Evolutionary conservation across 345 rosid species (phyloP), one percentile per base, ranked within the genome.

Genomic region (Nasturtium officinale): DNA sequence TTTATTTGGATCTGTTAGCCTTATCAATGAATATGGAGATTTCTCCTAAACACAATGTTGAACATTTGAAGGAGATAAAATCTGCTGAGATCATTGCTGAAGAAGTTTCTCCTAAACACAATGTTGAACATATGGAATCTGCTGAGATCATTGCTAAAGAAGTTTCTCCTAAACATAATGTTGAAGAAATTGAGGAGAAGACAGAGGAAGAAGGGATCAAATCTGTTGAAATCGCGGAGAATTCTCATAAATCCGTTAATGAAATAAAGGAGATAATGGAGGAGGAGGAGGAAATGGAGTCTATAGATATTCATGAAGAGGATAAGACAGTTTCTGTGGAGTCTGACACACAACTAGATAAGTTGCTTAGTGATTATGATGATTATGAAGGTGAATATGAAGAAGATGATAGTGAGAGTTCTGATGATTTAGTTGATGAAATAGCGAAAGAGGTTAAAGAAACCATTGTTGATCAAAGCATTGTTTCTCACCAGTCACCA

Each of bases 361-460:
- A 45, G 48, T 6, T 45, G 48, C 3, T n/a, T 45, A 70, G 50
- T 75, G 68, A 57, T 56, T 51, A 61, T 56, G 74, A 40, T 29
- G 77, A 45, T 0, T 45, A 43, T 58, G 57, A 67, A 69, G 70
- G 48, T 59, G 69, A 74, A 48, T 48, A 48, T 42, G 78, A 38
- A 25, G 78, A 52, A 42, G 60, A 65, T 73, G 75, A 58, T 55
- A 74, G 3, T 52, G 58, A 38, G 52, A 62, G 67, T 59, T 60
- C 69, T 0, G 43, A 4, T 35, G 76, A 82, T 45, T 65, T 70
- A 13, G 65, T 71, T 46, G 77, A 71, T 51, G 81, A 51, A 69
- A 45, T 6, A 77, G 53, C 69, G 21, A 78, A 73, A 51, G 16
- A 69, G 15, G 7, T 26, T 23, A 81, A 80, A 51, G 87, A 79